These are phyloP conservation scores for Logfia minima DNA, from an alignment of 129 eudicot species.

Conservation along the genomic window DNA sequence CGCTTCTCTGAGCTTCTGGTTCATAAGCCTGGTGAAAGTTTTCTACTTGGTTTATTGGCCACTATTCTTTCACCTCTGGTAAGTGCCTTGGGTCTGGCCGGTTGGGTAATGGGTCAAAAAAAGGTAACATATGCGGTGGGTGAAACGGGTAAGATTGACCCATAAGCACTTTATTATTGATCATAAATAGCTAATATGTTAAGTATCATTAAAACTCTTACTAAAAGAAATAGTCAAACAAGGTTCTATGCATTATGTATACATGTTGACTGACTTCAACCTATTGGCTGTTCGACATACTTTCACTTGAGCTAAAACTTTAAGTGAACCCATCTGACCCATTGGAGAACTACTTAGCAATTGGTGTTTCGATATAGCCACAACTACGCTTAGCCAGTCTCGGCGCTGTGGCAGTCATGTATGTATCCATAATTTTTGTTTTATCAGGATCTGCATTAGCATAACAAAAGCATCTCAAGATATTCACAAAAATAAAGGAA, in stretches of 20 bases:
- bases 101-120: not conserved
- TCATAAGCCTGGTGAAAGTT: constrained; percentile 70
- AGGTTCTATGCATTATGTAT: too few species aligned
- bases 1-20: constrained; percentile 64
- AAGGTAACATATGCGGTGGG: not conserved
- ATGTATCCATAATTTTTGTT: too few species aligned
- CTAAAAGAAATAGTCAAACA: too few species aligned
- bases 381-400: not conserved
- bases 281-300: too few species aligned
- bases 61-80: constrained; percentile 62
- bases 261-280: too few species aligned
- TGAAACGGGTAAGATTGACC: not conserved
- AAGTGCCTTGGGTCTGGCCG: not conserved
- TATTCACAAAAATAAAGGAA: too few species aligned
- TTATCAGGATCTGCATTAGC: too few species aligned
- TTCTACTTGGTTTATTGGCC: constrained; percentile 47
- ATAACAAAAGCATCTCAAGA: too few species aligned
- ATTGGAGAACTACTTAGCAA: not conserved
- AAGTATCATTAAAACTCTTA: not conserved
- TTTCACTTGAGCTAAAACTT: too few species aligned
- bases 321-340: not conserved
- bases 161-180: not conserved
- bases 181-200: not conserved
- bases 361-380: not conserved
- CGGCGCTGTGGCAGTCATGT: too few species aligned